Base-by-base conservation (phyloP, 2,329 filamentous ascomycete genomes). In the Alternaria brassicicola region DNA sequence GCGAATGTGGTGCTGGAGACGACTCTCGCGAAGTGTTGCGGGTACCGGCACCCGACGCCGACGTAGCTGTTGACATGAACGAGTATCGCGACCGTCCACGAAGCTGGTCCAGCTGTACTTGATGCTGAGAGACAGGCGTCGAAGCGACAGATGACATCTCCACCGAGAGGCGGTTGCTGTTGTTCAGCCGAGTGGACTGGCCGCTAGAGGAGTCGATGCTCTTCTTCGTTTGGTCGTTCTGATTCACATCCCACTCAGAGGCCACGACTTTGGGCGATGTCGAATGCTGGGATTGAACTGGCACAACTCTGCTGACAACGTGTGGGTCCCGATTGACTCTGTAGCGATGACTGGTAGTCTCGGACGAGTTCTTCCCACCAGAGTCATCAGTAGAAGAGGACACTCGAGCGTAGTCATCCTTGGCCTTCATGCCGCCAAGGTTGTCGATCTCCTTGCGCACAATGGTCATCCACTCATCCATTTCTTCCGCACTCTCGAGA, bases 401-500 rank as follows among this genome's bases (percentile, higher is more conserved):
- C 15, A 64, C 64, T 28, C 71, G 49, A 41, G 62, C 65, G 4
- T 69, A 62, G 23, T 77, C 74, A 10, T 71, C 64, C 52, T 68
- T 72, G 3, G 58, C 58, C 73, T 85, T 88, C 78, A 85, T 89
- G 17, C 90, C 90, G 26, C 89, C 89, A 7, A 91, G 77, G 6
- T 81, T 80, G 66, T 91, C 88, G 50, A 94, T 93, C 69, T 91
- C 88, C 53, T 83, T 83, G 36, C 91, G 85, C 28, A 94, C 79
- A 0, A 84, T 81, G 1, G 83, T 82, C 72, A 94, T 86, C 91
- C 91, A 95, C 41, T 81, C 79, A 59, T 92, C 88, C 89, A 94
- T 91, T 42, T 91, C 88, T 62, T 89, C 86, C 2, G 89, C 87
- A 59, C 80, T 86, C 51, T 92, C 86, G 62, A 93, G 88, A 0